Conservation (phyloP, 805 yeast genomes). For the Starmerella bombi region DNA sequence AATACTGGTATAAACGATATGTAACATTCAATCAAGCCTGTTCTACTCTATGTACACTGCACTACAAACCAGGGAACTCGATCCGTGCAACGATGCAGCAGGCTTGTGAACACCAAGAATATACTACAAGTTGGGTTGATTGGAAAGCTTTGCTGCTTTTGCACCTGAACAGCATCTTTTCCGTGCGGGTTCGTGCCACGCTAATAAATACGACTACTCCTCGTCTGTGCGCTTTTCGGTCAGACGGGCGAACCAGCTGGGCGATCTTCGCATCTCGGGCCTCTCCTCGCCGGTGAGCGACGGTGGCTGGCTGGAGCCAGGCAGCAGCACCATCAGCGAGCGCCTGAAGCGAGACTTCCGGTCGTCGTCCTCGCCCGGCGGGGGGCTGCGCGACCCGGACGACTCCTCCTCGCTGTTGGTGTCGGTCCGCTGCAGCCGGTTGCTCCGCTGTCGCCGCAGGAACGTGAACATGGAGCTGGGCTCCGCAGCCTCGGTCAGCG, state of each 20-base stretch:
- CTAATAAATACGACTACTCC: too few species aligned
- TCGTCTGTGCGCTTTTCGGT: neutral
- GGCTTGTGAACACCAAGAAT: too few species aligned
- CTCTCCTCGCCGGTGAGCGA: neutral
- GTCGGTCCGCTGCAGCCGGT: conserved; percentile 2
- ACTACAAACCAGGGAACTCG: too few species aligned
- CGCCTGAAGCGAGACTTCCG: conserved; percentile 18
- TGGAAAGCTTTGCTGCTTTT: too few species aligned
- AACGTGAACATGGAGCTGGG: conserved; percentile 7
- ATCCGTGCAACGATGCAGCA: too few species aligned
- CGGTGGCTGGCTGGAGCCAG: neutral
- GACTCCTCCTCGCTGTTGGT: neutral
- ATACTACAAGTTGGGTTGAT: too few species aligned
- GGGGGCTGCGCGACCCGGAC: conserved; percentile 5
- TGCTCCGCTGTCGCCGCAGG: conserved; percentile 8
- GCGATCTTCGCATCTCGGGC: conserved; percentile 10
- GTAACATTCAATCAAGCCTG: too few species aligned
- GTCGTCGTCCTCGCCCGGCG: conserved; percentile 12
- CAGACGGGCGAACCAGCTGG: conserved; percentile 10
- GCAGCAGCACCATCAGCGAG: conserved; percentile 17
- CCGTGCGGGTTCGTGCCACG: too few species aligned
- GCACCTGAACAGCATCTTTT: too few species aligned
- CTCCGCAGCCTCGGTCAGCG: conserved; percentile 1
- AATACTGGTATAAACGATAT: too few species aligned
- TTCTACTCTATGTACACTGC: too few species aligned